Base-by-base conservation (phyloP, 805 yeast genomes). In the Torulaspora delbrueckii region DNA sequence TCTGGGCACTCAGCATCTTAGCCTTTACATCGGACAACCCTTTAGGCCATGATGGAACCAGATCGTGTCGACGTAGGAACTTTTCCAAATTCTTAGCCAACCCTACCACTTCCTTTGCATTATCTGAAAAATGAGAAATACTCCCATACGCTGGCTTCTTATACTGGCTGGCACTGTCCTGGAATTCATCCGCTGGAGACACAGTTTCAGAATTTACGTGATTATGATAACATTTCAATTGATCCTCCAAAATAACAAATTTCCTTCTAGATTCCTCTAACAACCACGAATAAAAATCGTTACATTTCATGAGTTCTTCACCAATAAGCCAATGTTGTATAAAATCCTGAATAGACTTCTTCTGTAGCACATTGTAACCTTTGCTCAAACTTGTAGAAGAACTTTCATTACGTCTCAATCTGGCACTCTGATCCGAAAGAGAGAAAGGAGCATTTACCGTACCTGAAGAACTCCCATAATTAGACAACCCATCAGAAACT, bases 231-330 rank as follows among this genome's bases (percentile, higher is more conserved):
- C 41, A 27, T 14, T 48, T 47, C 33, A 65, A 34, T 39, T 65
- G 69, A n/a, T 51, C 43, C 32, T 58, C 53, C 37, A 65, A 45
- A 4, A 51, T 47, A 8, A 45, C 39, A 38, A 43, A 63, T 43
- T 62, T 62, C 26, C 50, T 48, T 24, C 46, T 52, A 25, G 58
- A 58, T 33, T 59, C 57, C 22, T 57, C 52, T 27, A 63, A 43
- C 28, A 62, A 51, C 65, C 67, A 61, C 8, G 51, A 45, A 32
- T 66, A 66, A 44, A 66, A 66, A 16, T 52, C 63, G 40, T 66
- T 62, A 40, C 67, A 60, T 37, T 65, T 65, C 8, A 49, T 51
- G 22, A 64, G 43, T 46, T 66, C 60, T 12, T 51, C 56, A 3
- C 49, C 52, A 9, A 64, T 55, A 10, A 65, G 36, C 70, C 70